Base-by-base conservation (phyloP, 192 early-diverging fungal genomes). In the Piromyces finnis region DNA sequence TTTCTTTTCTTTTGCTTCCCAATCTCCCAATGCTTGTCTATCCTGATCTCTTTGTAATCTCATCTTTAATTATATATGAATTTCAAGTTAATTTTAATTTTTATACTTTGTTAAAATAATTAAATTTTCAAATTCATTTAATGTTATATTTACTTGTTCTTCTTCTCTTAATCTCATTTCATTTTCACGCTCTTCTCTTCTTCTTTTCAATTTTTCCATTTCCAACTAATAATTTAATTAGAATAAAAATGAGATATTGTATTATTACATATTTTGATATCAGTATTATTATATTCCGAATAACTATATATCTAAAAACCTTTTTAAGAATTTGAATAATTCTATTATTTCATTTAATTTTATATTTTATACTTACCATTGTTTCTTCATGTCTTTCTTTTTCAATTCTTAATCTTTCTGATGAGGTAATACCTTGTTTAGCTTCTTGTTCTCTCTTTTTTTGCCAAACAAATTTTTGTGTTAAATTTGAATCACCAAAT, bases 1-100 rank as follows among this genome's bases (percentile, higher is more conserved):
- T 84, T 93, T 93, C 81, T 96, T 96, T 80, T 99, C 97, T 35
- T 93, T 90, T 0, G 90, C 88, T 84, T 95, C 93, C 96, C 96
- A 99, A 83, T 99, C 97, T n/a, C 96, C 97, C 81, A 97, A 87
- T 77, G 93, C 92, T 27, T 91, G 92, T 78, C 90, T 88, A 83
- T 98, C 97, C 41, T 92, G 87, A 79, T 97, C 96, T 3, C 96
- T 86, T 80, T 95, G 92, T 82, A 92, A 85, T 29, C 92, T 88
- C 26, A 85, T 83, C 81, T 88, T 84, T 79, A 79, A 80, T 80
- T 84, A 28, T 1, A n/a, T n/a, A n/a, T n/a, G n/a, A n/a, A n/a
- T n/a, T n/a, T n/a, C n/a, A n/a, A n/a, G n/a, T n/a, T n/a, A n/a
- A n/a, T n/a, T n/a, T n/a, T n/a, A n/a, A n/a, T n/a, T n/a, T n/a